Percentiles rank a stretch among this genome's conserved stretches.
phyloP scores from a whole-genome alignment of 805 yeast genomes.

The Naumovozyma castellii region DNA sequence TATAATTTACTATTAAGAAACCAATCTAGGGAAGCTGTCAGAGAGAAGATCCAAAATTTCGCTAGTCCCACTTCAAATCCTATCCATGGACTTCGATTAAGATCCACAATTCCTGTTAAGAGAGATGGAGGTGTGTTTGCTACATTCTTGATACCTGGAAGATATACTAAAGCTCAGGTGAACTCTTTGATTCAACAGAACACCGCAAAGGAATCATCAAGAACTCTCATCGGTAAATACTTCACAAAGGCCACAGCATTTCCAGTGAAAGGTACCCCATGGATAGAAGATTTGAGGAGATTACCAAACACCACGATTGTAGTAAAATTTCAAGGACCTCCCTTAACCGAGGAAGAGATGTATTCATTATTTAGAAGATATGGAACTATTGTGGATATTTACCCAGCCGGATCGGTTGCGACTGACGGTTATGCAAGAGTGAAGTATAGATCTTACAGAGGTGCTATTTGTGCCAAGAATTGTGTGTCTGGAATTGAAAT shows the following conservation, averaged over 20 bases:
- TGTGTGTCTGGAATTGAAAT: conserved; percentile 75
- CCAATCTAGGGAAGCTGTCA: conserved; percentile 32
- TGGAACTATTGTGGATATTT: conserved; percentile 71
- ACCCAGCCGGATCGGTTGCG: conserved; percentile 35
- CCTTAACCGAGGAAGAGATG: conserved; percentile 67
- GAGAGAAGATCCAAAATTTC: conserved; percentile 32
- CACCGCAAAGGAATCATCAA: conserved; percentile 32
- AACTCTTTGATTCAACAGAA: conserved; percentile 43
- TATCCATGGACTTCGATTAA: conserved; percentile 38
- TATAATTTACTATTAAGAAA: conserved; percentile 31
- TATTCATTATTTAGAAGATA: conserved; percentile 79
- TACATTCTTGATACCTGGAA: conserved; percentile 53
- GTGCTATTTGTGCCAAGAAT: conserved; percentile 80
- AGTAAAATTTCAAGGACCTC: conserved; percentile 67
- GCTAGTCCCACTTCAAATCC: conserved; percentile 33
- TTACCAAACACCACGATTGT: conserved; percentile 56
- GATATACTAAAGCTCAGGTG: conserved; percentile 40
- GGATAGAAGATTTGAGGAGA: conserved; percentile 89
- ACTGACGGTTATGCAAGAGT: conserved; percentile 45
- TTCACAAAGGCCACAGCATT: conserved; percentile 46
- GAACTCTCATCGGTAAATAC: conserved; percentile 30
- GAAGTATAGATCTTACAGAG: conserved; percentile 44
- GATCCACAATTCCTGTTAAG: conserved; percentile 56
- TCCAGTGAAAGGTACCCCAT: conserved; percentile 84
- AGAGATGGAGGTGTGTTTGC: conserved; percentile 95